A percentile compares a stretch with the other conserved stretches of the same genome.
Evolutionary conservation across 2,329 filamentous ascomycete species (phyloP).

Genomic region (Colletotrichum sp.): DNA sequence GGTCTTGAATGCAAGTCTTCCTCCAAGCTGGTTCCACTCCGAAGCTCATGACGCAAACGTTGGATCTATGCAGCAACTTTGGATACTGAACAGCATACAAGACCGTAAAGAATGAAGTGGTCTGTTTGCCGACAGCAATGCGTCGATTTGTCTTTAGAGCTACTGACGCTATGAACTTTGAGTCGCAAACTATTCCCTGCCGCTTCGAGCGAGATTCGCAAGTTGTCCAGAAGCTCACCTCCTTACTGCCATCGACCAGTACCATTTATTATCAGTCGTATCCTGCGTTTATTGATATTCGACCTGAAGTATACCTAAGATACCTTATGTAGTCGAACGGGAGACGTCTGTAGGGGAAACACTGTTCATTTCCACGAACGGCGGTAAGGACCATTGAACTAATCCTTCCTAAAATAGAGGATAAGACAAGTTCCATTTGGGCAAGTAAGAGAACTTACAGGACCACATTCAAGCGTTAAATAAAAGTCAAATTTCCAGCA

Average conservation of each 20-base stretch:
- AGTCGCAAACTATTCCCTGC: not conserved
- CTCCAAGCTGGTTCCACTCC: too few relatives aligned
- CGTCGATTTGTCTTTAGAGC: too few relatives aligned
- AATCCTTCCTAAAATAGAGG: not conserved
- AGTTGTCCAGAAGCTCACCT: not conserved
- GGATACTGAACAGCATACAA: too few relatives aligned
- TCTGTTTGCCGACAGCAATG: too few relatives aligned
- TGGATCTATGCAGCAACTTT: too few relatives aligned
- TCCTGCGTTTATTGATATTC: not conserved
- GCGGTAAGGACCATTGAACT: too few relatives aligned
- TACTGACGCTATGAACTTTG: not conserved
- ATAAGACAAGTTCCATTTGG: fast-evolving
- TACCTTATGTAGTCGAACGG: too few relatives aligned
- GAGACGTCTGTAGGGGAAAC: not conserved
- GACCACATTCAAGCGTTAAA: not conserved
- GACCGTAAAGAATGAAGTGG: too few relatives aligned
- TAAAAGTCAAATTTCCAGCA: fast-evolving
- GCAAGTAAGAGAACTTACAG: not conserved
- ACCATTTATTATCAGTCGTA: not conserved
- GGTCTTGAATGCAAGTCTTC: too few relatives aligned
- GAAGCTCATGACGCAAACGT: too few relatives aligned
- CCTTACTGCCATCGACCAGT: not conserved
- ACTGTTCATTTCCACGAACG: too few relatives aligned
- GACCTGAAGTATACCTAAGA: not conserved
- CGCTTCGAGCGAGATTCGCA: not conserved